Conservation (phyloP, 139 green algal species). For the Chlamydomonas urium region DNA sequence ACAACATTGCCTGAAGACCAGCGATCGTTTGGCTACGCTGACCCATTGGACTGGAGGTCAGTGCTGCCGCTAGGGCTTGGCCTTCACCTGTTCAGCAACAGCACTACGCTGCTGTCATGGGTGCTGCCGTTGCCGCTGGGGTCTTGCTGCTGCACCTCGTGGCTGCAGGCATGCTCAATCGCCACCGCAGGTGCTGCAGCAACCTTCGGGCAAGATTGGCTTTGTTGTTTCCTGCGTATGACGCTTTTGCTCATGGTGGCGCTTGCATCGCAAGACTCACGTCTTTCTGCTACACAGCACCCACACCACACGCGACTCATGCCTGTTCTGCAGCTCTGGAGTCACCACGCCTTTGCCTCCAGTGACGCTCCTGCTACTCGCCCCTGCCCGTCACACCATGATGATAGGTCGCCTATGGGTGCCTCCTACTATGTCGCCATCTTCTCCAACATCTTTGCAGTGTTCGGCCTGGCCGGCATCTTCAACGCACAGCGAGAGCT, state of each 20-base stretch:
- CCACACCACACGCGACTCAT: background rate
- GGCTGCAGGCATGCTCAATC: no score
- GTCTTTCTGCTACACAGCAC: background rate
- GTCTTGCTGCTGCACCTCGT: background rate
- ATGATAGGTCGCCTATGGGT: conserved; percentile 40
- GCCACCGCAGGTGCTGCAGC: no score
- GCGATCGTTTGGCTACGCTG: background rate
- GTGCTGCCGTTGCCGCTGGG: background rate
- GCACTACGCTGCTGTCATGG: background rate
- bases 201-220: background rate
- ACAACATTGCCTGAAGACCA: no score
- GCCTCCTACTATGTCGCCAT: conserved; percentile 41
- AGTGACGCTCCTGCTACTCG: conserved; percentile 1
- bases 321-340: background rate
- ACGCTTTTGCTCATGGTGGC: background rate
- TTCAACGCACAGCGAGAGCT: conserved; percentile 65
- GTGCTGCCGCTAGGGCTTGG: background rate
- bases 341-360: background rate
- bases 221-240: background rate
- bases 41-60: background rate
- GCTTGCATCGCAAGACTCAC: background rate
- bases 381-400: conserved; percentile 33
- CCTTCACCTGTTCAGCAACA: background rate
- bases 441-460: conserved; percentile 42
- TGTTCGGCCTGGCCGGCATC: conserved; percentile 70